Evolutionary conservation across 306 rosid species (phyloP), one percentile per base, ranked within the genome.

Genomic region (Chamaecrista fasciculata): DNA sequence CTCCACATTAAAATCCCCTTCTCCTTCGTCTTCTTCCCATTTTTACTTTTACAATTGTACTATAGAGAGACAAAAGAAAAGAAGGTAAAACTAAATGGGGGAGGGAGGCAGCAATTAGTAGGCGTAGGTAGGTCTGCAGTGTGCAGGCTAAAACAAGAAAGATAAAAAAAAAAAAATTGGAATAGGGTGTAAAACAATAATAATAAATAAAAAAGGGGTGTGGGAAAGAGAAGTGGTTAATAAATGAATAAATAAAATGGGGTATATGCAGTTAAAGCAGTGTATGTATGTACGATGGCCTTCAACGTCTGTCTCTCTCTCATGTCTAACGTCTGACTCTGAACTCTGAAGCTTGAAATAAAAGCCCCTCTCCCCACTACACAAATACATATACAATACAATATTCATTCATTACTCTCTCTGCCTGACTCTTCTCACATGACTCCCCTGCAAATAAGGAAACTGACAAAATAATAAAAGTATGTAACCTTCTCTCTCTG

Each of bases 381-480:
- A 15, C 39, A 24, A 29, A 40, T n/a, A n/a, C n/a, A n/a, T n/a
- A n/a, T n/a, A n/a, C n/a, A n/a, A n/a, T n/a, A n/a, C n/a, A n/a
- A n/a, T n/a, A n/a, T n/a, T n/a, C n/a, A n/a, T n/a, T n/a, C n/a
- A n/a, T 68, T 78, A 62, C 79, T 11, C 23, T 40, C 52, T 71
- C 74, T 20, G 67, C 76, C 84, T 75, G 82, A 80, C 83, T 16
- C 39, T 0, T 46, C 68, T 86, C 89, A 88, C 89, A 82, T 84
- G 89, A 72, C 87, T 65, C 0, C 58, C 62, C 89, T 80, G 95
- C 85, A 82, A 63, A 70, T 53, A 69, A 16, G 25, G 42, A 48
- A 70, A 48, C 85, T 53, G 69, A 80, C 78, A 84, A 79, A 69
- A 39, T 16, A 53, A 79, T 74, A 42, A 15, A 42, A 40, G 15